Evolutionary conservation across 176 grass and related monocot species (phyloP).

Genomic region (Luzula sylvatica): DNA sequence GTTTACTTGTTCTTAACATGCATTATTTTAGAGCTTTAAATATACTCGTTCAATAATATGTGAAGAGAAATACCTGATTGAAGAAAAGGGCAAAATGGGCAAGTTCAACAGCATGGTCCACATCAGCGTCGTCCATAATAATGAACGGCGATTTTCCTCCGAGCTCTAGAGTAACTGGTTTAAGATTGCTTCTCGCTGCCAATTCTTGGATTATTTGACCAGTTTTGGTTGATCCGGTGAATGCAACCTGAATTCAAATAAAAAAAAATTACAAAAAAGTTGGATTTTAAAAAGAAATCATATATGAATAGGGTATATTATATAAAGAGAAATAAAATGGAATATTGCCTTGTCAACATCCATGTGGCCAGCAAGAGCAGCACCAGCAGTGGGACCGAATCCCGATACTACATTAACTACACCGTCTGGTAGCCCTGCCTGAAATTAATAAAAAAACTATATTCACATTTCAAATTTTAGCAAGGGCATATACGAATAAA

Average conservation of each 20-base stretch:
- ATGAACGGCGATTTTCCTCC: slow-evolving; percentile 93
- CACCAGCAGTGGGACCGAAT: slow-evolving; percentile 86
- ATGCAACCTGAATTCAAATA: slow-evolving; percentile 50
- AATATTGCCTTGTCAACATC: slow-evolving; percentile 73
- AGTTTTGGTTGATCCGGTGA: slow-evolving; percentile 75
- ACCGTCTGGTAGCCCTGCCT: slow-evolving; percentile 79
- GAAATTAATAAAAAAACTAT: slow-evolving; percentile 10
- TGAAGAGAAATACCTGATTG: slow-evolving; percentile 92
- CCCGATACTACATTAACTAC: slow-evolving; percentile 70
- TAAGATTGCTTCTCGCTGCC: slow-evolving; percentile 90
- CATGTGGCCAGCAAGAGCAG: slow-evolving; percentile 73
- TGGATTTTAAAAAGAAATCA: neutral
- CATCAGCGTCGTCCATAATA: slow-evolving; percentile 75
- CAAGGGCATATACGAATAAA: neutral
- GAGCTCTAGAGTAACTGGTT: slow-evolving; percentile 85
- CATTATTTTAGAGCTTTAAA: neutral
- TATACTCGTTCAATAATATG: neutral
- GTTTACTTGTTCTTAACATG: neutral
- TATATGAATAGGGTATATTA: neutral
- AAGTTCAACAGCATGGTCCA: slow-evolving; percentile 82
- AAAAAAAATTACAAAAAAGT: neutral
- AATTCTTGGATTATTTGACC: slow-evolving; percentile 72
- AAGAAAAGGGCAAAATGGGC: slow-evolving; percentile 87
- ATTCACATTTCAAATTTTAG: neutral
- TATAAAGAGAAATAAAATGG: neutral